These are phyloP conservation scores for Neolentinus lepideus DNA, from an alignment of 1,284 basidiomycete species.

Conservation along the genomic window DNA sequence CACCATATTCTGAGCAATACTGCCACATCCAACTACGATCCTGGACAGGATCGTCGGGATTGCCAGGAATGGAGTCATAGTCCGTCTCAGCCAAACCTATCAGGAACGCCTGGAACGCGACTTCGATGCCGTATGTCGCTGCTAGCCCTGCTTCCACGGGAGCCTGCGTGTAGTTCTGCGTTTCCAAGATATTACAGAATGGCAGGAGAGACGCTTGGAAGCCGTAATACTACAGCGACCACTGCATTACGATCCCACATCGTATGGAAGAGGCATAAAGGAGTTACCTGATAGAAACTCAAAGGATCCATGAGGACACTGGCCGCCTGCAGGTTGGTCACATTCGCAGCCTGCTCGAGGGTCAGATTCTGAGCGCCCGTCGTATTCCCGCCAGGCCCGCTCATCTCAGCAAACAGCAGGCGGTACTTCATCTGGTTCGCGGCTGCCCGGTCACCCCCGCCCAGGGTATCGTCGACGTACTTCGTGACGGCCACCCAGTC, in stretches of 20 bases:
- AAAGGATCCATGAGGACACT: constrained; percentile 40
- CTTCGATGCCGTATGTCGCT: constrained; percentile 23
- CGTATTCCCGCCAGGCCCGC: constrained; percentile 33
- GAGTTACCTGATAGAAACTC: constrained; percentile 38
- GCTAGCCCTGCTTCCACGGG: constrained; percentile 32
- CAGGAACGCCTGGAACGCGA: constrained; percentile 33
- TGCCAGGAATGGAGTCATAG: constrained; percentile 35
- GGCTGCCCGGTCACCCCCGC: constrained; percentile 23
- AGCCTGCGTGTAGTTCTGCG: constrained; percentile 29
- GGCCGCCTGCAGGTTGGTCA: constrained; percentile 33
- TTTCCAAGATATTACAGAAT: constrained; percentile 42
- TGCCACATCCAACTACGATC: constrained; percentile 44
- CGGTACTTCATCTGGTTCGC: constrained; percentile 32
- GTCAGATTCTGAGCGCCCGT: constrained; percentile 28
- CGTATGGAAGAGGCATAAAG: background rate
- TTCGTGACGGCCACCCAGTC: constrained; percentile 44
- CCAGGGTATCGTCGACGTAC: constrained; percentile 33
- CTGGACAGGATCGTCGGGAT: constrained; percentile 31
- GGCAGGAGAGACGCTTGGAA: constrained; percentile 35
- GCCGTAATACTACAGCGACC: constrained; percentile 34
- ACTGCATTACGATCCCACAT: background rate
- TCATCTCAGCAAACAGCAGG: constrained; percentile 32
- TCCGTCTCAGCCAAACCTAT: constrained; percentile 35
- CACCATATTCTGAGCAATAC: constrained; percentile 46
- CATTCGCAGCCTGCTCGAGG: constrained; percentile 22